Percentiles rank a stretch among this genome's conserved stretches.
Evolutionary conservation across 1,284 basidiomycete genomes (phyloP).

Genomic region (Vanrija humicola): DNA sequence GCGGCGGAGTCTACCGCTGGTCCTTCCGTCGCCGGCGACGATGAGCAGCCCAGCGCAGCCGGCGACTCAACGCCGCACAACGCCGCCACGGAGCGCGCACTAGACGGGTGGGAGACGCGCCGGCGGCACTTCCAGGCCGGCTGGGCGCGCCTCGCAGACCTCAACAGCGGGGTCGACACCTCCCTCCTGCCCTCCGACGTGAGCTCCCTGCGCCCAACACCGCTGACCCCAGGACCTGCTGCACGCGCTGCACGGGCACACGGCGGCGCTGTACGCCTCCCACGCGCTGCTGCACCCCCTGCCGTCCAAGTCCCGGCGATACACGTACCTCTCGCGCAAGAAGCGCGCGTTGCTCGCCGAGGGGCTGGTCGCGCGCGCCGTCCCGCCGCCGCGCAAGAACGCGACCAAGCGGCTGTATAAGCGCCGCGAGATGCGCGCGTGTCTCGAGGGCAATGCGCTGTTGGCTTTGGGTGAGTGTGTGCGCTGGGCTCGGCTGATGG

Average conservation of each 20-base stretch:
- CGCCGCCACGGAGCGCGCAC: no score
- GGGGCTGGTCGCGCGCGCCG: not conserved
- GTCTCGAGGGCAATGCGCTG: constrained; percentile 32
- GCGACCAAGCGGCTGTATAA: constrained; percentile 5
- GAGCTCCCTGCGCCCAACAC: not conserved
- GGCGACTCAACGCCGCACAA: no score
- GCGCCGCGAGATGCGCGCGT: constrained; percentile 29
- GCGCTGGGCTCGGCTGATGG: constrained; percentile 1
- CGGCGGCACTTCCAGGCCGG: not conserved
- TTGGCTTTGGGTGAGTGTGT: constrained; percentile 32
- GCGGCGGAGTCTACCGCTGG: no score
- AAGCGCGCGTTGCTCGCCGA: not conserved
- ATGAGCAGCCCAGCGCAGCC: no score
- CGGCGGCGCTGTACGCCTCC: constrained; percentile 19
- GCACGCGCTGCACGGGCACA: constrained; percentile 19
- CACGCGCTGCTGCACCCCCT: constrained; percentile 7
- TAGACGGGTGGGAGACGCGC: not conserved
- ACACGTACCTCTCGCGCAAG: not conserved
- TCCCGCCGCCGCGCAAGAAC: not conserved
- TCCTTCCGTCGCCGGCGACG: no score
- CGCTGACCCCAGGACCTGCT: constrained; percentile 19
- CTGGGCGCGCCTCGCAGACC: not conserved
- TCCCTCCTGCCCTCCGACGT: not conserved
- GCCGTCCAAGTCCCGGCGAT: not conserved
- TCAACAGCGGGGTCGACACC: no score